Conservation (phyloP, 2,329 filamentous ascomycete species). For the Colletotrichum sp. region DNA sequence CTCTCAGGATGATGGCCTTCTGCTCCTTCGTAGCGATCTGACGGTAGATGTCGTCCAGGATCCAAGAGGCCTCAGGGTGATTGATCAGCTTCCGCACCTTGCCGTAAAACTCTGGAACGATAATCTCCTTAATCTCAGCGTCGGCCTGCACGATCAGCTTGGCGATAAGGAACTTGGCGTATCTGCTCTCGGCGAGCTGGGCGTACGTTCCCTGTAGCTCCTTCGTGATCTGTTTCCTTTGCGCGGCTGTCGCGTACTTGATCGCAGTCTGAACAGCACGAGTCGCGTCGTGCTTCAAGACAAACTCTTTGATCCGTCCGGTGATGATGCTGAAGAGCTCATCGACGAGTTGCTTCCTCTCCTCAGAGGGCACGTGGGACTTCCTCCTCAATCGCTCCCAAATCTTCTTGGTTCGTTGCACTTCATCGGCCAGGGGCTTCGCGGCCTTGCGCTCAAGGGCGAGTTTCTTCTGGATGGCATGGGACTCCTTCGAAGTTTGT, state of each 20-base stretch:
- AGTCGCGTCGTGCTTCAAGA: constrained; percentile 98
- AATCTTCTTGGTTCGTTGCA: constrained; percentile 90
- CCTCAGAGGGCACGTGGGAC: constrained; percentile 88
- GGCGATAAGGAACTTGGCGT: constrained; percentile 96
- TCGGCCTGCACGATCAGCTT: constrained; percentile 96
- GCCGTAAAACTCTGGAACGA: constrained; percentile 94
- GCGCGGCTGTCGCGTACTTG: constrained; percentile 88
- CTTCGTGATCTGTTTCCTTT: constrained; percentile 83
- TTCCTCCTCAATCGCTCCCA: constrained; percentile 95
- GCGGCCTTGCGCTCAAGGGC: constrained; percentile 87
- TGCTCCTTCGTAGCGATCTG: constrained; percentile 85
- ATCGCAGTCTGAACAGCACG: constrained; percentile 94
- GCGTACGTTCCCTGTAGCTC: constrained; percentile 88
- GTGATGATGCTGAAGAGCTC: constrained; percentile 93
- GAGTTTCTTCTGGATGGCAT: constrained; percentile 90
- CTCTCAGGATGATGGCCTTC: constrained; percentile 82
- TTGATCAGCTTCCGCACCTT: constrained; percentile 92
- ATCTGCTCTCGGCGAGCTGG: constrained; percentile 89
- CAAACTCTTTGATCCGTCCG: constrained; percentile 90
- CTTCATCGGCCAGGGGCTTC: constrained; percentile 90
- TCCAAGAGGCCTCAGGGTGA: constrained; percentile 96
- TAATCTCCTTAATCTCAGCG: constrained; percentile 81
- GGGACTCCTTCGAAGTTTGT: constrained; percentile 80
- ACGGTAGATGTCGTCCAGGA: constrained; percentile 95
- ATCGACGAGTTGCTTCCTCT: constrained; percentile 83